A percentile compares a stretch with the other conserved stretches of the same genome.
phyloP scores from a whole-genome alignment of 805 yeast genomes.

The Saturnispora zaruensis region DNA sequence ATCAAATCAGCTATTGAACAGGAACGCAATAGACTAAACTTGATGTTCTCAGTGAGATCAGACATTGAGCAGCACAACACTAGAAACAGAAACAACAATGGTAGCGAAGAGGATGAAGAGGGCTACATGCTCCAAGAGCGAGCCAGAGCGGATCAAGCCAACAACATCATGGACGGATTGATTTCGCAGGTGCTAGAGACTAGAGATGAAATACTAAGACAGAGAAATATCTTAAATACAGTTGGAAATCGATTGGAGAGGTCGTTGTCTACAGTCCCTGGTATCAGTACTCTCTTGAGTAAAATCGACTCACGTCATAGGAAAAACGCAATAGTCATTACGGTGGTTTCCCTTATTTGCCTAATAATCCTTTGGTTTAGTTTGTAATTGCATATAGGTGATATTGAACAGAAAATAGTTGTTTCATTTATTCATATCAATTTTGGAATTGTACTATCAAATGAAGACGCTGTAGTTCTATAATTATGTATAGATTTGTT shows the following conservation, averaged over 20 bases:
- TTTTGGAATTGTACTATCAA: background rate
- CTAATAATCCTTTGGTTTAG: slow-evolving; percentile 49
- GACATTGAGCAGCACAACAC: slow-evolving; percentile 65
- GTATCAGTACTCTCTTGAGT: slow-evolving; percentile 62
- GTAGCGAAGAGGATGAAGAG: slow-evolving; percentile 16
- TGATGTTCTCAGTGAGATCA: slow-evolving; percentile 65
- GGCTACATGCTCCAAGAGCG: slow-evolving; percentile 70
- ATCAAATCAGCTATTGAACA: slow-evolving; percentile 39
- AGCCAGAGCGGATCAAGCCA: slow-evolving; percentile 60
- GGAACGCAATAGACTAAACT: slow-evolving; percentile 68
- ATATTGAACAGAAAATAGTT: background rate
- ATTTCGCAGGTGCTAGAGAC: slow-evolving; percentile 84
- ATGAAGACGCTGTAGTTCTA: background rate
- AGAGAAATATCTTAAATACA: slow-evolving; percentile 52
- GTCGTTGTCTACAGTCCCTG: slow-evolving; percentile 68
- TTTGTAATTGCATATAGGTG: slow-evolving; percentile 6
- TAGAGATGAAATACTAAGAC: slow-evolving; percentile 72
- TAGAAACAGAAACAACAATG: slow-evolving; percentile 24
- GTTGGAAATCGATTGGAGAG: slow-evolving; percentile 58
- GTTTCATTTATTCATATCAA: background rate
- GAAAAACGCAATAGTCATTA: slow-evolving; percentile 80
- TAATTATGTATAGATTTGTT: background rate
- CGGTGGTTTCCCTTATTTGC: slow-evolving; percentile 63
- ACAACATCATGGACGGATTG: slow-evolving; percentile 68
- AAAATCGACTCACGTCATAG: slow-evolving; percentile 83